Conservation (phyloP, 306 rosid genomes). For the Luffa acutangula region DNA sequence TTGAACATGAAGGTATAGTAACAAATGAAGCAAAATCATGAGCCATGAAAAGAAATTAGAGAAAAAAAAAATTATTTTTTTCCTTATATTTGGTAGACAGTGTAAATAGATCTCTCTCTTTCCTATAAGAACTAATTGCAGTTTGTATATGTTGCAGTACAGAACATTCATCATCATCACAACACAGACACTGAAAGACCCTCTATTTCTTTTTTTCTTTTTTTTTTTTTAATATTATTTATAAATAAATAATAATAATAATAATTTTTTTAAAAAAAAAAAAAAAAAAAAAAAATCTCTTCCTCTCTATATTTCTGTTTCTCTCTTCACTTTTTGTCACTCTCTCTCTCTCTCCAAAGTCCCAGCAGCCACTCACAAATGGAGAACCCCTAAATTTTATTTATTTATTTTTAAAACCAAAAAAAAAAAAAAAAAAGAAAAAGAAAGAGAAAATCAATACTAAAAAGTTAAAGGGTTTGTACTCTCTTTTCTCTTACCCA, state of each 20-base stretch:
- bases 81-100: conserved; percentile 14
- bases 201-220: background rate
- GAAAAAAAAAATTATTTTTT: background rate
- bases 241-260: too few relatives aligned
- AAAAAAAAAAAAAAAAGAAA: too few relatives aligned
- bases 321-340: conserved; percentile 23
- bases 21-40: background rate
- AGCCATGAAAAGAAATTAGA: background rate
- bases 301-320: conserved; percentile 21
- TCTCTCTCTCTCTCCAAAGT: background rate
- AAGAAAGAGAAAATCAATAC: conserved; percentile 6
- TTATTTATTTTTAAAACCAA: too few relatives aligned
- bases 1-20: background rate
- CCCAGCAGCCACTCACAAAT: background rate
- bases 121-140: background rate
- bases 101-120: conserved; percentile 8
- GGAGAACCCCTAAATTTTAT: too few relatives aligned
- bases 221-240: too few relatives aligned
- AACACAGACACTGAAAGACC: background rate
- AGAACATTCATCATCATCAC: conserved; percentile 3
- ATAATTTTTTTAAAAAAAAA: too few relatives aligned
- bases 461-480: conserved; percentile 28
- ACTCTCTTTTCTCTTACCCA: background rate
- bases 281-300: too few relatives aligned
- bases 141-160: conserved; percentile 16